Base-by-base conservation (phyloP, 768 basidiomycete species). In the Lyophyllum atratum region DNA sequence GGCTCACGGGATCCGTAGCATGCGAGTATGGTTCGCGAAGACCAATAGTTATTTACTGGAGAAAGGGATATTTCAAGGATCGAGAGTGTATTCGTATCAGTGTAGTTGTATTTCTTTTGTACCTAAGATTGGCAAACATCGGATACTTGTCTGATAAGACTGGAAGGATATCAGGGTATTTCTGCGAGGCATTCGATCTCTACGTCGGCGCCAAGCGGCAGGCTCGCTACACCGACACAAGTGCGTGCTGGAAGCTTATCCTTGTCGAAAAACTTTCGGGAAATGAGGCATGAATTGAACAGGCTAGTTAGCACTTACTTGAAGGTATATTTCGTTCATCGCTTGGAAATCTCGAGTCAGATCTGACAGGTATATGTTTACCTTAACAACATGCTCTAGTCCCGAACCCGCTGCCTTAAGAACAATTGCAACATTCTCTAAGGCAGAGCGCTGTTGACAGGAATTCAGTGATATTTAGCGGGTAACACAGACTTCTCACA, bases 171-270 rank as follows among this genome's bases (percentile, higher is more conserved):
- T 47, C 14, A 39, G 19, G 65, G 62, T 40, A 71, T 66, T 22
- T 80, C 81, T 12, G 84, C 86, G 26, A 84, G 73, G 61, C 83
- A 85, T 59, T 87, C 85, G 31, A 87, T 79, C 74, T 87, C 85
- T 28, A 87, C 76, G 54, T 77, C 79, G 8, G 80, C 82, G 15
- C 80, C 79, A 54, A 80, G 42, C 1, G 85, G 83, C 37, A 87
- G 75, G 8, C 72, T 66, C 2, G 75, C 76, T 12, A 86, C 85
- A 7, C 82, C 84, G 17, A 87, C 68, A 64, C 84, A 85, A 22
- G 85, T 85, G 42, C 85, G 75, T 5, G 84, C 83, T 14, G 84
- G 85, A 58, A 81, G 70, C 21, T 68, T 73, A 12, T 70, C 69
- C 50, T 66, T 67, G 21, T 74, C 66, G 56, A 85, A 84, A 63